phyloP scores from a whole-genome alignment of 2,329 filamentous ascomycete genomes.

The Zasmidium citrigriseum region DNA sequence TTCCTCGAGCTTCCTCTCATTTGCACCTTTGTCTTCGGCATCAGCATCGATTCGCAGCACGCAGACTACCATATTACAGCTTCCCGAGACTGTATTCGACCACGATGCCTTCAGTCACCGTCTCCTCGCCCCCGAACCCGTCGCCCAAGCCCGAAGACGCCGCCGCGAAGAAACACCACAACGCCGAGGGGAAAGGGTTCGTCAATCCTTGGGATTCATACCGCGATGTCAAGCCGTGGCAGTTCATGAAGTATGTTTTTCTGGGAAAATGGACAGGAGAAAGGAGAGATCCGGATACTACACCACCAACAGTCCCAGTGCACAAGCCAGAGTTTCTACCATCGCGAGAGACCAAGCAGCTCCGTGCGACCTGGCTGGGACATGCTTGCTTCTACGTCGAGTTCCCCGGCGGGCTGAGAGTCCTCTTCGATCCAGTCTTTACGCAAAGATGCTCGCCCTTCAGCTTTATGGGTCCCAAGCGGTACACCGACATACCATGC shows the following conservation, averaged over 20 bases:
- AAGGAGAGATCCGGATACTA: slow-evolving; percentile 59
- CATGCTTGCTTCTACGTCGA: slow-evolving; percentile 94
- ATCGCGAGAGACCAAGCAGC: slow-evolving; percentile 56
- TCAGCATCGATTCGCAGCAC: too few species aligned
- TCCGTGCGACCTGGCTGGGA: slow-evolving; percentile 91
- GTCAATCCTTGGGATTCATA: slow-evolving; percentile 61
- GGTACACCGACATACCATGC: slow-evolving; percentile 78
- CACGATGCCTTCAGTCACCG: slow-evolving; percentile 36
- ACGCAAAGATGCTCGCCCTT: slow-evolving; percentile 83
- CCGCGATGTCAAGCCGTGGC: slow-evolving; percentile 36
- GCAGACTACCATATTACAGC: background rate
- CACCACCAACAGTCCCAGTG: slow-evolving; percentile 66
- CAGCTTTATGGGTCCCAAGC: slow-evolving; percentile 68
- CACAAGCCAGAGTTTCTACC: slow-evolving; percentile 67
- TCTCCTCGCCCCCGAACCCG: slow-evolving; percentile 40
- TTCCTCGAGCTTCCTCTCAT: too few species aligned
- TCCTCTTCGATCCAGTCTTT: slow-evolving; percentile 93
- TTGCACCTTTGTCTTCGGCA: too few species aligned
- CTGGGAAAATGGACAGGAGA: slow-evolving; percentile 53
- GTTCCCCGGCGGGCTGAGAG: slow-evolving; percentile 80
- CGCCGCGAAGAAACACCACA: slow-evolving; percentile 52
- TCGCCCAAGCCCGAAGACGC: slow-evolving; percentile 47
- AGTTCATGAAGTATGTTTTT: slow-evolving; percentile 40
- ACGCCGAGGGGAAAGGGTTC: slow-evolving; percentile 56
- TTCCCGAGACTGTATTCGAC: background rate